Evolutionary conservation across 176 grass and related monocot species (phyloP).

Genomic region (Hsuehochloa calcarea): DNA sequence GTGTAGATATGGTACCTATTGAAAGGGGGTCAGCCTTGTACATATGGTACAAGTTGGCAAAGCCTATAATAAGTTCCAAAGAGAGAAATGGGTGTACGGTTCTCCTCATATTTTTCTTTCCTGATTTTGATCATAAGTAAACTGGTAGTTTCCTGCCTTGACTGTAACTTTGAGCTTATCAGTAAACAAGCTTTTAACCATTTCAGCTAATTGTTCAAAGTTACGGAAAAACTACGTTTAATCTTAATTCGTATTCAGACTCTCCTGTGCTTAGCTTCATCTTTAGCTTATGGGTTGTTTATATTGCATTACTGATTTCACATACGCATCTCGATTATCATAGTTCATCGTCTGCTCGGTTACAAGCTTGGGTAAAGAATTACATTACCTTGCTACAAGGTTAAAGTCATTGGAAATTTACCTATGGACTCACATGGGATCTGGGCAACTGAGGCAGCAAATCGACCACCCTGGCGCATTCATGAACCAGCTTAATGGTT

Average conservation of each 20-base stretch:
- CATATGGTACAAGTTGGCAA: background rate
- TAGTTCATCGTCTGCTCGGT: background rate
- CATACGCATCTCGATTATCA: background rate
- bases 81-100: background rate
- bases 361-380: background rate
- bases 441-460: background rate
- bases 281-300: background rate
- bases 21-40: background rate
- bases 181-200: background rate
- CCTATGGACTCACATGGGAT: background rate
- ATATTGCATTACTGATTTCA: background rate
- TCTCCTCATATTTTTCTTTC: background rate
- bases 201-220: background rate
- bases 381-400: background rate
- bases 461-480: conserved; percentile 10
- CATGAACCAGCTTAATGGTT: background rate
- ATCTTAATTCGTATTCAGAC: background rate
- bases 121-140: background rate
- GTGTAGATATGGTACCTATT: conserved; percentile 4
- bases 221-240: background rate
- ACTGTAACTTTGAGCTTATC: background rate
- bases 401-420: background rate
- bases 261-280: background rate
- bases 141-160: background rate
- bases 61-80: background rate